A percentile compares a stretch with the other conserved stretches of the same genome.
Conservation (phyloP, 208 protist genomes). For the Entamoeba histolytica region DNA sequence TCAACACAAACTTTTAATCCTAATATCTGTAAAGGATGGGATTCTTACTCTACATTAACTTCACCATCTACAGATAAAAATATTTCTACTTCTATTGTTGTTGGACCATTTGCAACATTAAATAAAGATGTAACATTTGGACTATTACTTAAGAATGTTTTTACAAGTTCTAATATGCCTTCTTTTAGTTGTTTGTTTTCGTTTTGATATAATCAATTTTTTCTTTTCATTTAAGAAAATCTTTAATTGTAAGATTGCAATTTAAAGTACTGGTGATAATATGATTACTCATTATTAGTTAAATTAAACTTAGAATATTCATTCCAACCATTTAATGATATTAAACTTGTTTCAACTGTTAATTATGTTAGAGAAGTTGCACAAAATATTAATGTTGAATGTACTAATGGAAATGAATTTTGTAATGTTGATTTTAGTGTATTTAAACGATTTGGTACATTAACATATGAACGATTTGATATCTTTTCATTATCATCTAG, state of each 20-base stretch:
- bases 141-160: not conserved
- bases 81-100: not conserved
- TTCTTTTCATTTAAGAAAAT: no score
- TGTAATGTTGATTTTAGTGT: not conserved
- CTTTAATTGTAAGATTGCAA: no score
- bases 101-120: not conserved
- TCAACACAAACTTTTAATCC: not conserved
- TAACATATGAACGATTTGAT: not conserved
- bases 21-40: not conserved
- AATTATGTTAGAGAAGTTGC: not conserved
- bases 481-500: not conserved
- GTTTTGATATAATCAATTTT: no score
- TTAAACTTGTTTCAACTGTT: not conserved
- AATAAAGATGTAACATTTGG: not conserved
- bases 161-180: no score
- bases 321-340: not conserved
- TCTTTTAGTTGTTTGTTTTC: no score
- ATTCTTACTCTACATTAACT: not conserved
- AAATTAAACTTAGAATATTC: not conserved
- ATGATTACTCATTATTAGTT: not conserved
- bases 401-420: not conserved
- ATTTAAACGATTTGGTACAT: not conserved
- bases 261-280: no score
- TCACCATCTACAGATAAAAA: not conserved
- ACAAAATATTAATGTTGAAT: not conserved